Evolutionary conservation across 1,284 basidiomycete species (phyloP).

Genomic region (Sphaerobolus stellatus): DNA sequence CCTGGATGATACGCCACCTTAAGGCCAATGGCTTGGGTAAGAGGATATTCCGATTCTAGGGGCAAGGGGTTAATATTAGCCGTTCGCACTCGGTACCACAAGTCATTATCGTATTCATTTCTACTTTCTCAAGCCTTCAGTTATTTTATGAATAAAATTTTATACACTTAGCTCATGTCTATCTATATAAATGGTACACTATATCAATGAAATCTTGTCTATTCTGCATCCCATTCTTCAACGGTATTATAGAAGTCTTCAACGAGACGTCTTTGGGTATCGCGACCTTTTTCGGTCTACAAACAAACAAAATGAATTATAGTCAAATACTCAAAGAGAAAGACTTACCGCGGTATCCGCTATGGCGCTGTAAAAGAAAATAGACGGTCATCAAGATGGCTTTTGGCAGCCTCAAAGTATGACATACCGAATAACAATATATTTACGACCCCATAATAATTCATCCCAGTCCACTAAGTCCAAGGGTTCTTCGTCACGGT

Average conservation of each 20-base stretch:
- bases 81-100: too few relatives aligned
- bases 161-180: too few relatives aligned
- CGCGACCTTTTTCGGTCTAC: slow-evolving; percentile 61
- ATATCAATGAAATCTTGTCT: too few relatives aligned
- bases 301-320: background rate
- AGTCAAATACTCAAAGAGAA: slow-evolving; percentile 4
- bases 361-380: slow-evolving; percentile 46
- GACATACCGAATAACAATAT: slow-evolving; percentile 65
- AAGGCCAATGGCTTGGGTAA: too few relatives aligned
- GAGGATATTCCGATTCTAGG: too few relatives aligned
- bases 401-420: background rate
- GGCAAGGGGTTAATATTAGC: too few relatives aligned
- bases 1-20: too few relatives aligned
- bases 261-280: slow-evolving; percentile 79
- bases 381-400: background rate
- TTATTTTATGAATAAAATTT: too few relatives aligned
- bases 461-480: slow-evolving; percentile 11
- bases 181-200: too few relatives aligned
- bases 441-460: slow-evolving; percentile 67
- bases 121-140: too few relatives aligned
- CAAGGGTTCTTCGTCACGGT: slow-evolving; percentile 43
- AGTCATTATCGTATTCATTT: too few relatives aligned
- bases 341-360: slow-evolving; percentile 52
- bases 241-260: slow-evolving; percentile 83
- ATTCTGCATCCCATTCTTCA: slow-evolving; percentile 62